Evolutionary conservation across 495 filamentous ascomycete species (phyloP), one percentile per base, ranked within the genome.

Genomic region (Cercophora newfieldiana): DNA sequence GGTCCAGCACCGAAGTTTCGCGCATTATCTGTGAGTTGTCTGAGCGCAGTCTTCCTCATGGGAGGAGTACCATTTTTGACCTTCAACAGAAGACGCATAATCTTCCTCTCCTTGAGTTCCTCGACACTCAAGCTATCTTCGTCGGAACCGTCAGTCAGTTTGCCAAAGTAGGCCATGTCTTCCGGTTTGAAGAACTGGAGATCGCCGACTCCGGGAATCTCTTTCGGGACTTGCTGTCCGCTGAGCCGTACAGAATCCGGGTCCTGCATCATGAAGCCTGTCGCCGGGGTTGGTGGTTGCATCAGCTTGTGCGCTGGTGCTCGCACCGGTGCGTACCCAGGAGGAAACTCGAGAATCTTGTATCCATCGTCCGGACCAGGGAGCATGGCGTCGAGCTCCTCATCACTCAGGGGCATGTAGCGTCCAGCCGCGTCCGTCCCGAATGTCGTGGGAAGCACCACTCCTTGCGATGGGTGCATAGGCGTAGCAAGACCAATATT

Each of bases 21-120:
- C 44, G 96, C 96, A 76, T 97, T 98, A 74, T 99, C 96, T 26
- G 96, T 99, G 59, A 99, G 87, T 73, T 98, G 96, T 77, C 96
- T 90, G 66, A 99, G 86, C n/a, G 96, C 96, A 50, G 96, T 98
- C 84, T 99, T 99, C 79, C 96, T 85, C 96, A 98, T 98, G 2
- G 96, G 94, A 55, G 96, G 96, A 30, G 96, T 98, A 65, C 96
- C 96, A 75, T 99, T 99, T 86, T 99, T 99, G 81, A 99, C 94
- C 79, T 98, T 99, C 61, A 99, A 82, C 47, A 99, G 82, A 53
- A 99, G 83, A 59, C 96, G 83, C 94, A 98, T 97, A 74, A 99
- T 99, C 79, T 99, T 99, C 51, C 96, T 85, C 79, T 99, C 94
- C 75, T 97, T 98, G 65, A 99, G 80, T 73, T 98, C 95, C 26